phyloP scores from a whole-genome alignment of 352 stramenopile genomes.

The Globisporangium barbulae region DNA sequence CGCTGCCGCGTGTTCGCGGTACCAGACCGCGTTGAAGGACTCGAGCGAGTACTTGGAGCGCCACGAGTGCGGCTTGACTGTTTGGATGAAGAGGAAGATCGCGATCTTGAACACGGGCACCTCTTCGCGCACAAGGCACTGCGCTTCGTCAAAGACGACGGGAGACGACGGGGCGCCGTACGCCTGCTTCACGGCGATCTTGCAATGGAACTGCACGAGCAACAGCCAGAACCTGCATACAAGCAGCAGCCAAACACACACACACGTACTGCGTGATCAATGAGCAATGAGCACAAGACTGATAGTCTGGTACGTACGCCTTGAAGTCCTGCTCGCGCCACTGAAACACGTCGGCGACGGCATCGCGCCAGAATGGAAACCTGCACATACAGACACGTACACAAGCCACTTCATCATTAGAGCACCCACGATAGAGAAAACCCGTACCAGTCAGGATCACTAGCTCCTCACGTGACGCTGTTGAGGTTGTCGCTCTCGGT shows the following conservation, averaged over 20 bases:
- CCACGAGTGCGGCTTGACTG: conserved; percentile 73
- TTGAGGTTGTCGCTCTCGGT: conserved; percentile 64
- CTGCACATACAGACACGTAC: conserved; percentile 13
- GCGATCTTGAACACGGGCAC: conserved; percentile 76
- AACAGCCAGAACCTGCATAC: conserved; percentile 67
- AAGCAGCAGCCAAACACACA: background rate
- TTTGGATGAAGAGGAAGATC: conserved; percentile 81
- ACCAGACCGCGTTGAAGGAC: conserved; percentile 79
- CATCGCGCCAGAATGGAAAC: conserved; percentile 63
- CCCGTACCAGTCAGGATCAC: background rate
- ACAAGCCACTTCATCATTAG: background rate
- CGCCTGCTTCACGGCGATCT: conserved; percentile 43
- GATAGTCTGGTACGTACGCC: conserved; percentile 22
- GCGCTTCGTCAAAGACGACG: conserved; percentile 42
- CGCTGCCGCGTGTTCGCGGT: conserved; percentile 57
- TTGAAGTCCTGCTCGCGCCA: conserved; percentile 83
- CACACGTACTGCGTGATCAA: too few relatives aligned
- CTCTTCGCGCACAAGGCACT: conserved; percentile 46
- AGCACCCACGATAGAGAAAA: background rate
- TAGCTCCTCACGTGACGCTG: conserved; percentile 22
- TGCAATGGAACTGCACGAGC: conserved; percentile 72
- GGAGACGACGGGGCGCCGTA: conserved; percentile 14
- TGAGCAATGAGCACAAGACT: background rate
- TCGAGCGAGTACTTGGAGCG: conserved; percentile 72
- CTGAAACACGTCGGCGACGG: conserved; percentile 58